Evolutionary conservation across 371 early-diverging fungal genomes (phyloP).

Genomic region (Blyttiomyces sp.): DNA sequence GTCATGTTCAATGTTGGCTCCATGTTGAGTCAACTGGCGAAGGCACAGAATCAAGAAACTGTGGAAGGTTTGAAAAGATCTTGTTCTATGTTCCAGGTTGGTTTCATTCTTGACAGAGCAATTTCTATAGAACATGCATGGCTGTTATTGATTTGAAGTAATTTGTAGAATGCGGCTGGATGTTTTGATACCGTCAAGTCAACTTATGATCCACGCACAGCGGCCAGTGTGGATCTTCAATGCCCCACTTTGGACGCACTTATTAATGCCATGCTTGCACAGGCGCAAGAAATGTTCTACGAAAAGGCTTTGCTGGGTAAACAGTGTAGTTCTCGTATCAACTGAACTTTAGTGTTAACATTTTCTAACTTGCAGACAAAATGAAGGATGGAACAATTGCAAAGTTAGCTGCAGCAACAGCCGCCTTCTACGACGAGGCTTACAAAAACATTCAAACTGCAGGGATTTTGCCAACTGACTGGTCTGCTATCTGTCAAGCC

Average conservation of each 20-base stretch:
- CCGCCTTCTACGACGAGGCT: slow-evolving; percentile 68
- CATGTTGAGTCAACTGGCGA: slow-evolving; percentile 73
- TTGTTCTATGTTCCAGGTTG: neutral
- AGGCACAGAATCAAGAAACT: slow-evolving; percentile 56
- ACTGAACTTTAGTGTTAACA: no score
- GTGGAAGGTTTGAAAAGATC: slow-evolving; percentile 29
- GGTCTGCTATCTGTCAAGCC: slow-evolving; percentile 63
- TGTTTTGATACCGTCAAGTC: neutral
- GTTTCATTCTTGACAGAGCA: slow-evolving; percentile 68
- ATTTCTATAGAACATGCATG: slow-evolving; percentile 72
- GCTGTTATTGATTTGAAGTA: slow-evolving; percentile 69
- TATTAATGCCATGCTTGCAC: neutral
- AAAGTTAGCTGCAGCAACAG: slow-evolving; percentile 68
- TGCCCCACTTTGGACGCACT: slow-evolving; percentile 13
- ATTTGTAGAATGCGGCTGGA: slow-evolving; percentile 37
- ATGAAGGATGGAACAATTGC: slow-evolving; percentile 44
- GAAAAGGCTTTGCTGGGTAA: slow-evolving; percentile 45
- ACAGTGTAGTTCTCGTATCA: no score
- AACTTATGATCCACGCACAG: neutral
- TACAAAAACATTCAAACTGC: slow-evolving; percentile 49
- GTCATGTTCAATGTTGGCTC: slow-evolving; percentile 82
- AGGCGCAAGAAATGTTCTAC: neutral
- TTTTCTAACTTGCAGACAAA: slow-evolving; percentile 29
- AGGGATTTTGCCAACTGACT: slow-evolving; percentile 35
- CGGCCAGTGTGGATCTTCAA: neutral